A percentile compares a stretch with the other conserved stretches of the same genome.
These are phyloP conservation scores for Diatrype stigma DNA, from an alignment of 2,329 filamentous ascomycete species.

Conservation along the genomic window DNA sequence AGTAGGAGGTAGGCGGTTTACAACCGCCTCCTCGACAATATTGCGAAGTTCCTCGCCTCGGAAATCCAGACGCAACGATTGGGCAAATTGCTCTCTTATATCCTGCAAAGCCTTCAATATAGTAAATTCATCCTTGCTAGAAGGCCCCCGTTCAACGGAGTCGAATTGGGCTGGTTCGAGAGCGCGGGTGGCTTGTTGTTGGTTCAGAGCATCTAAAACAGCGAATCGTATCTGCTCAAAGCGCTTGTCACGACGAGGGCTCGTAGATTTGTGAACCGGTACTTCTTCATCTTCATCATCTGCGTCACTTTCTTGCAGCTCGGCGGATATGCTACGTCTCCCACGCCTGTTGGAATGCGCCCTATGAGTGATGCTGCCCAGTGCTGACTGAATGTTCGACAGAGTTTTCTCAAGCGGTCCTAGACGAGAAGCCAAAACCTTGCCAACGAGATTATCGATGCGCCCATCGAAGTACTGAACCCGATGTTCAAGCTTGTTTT, in stretches of 20 bases:
- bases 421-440: slow-evolving; percentile 70
- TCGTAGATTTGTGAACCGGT: slow-evolving; percentile 63
- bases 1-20: slow-evolving; percentile 50
- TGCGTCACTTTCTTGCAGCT: slow-evolving; percentile 77
- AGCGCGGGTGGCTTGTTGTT: slow-evolving; percentile 44
- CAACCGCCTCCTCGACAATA: slow-evolving; percentile 60
- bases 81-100: slow-evolving; percentile 51
- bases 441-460: slow-evolving; percentile 81
- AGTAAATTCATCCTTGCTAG: slow-evolving; percentile 39
- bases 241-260: slow-evolving; percentile 72
- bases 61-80: slow-evolving; percentile 41
- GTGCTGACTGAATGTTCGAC: slow-evolving; percentile 66
- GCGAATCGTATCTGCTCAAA: slow-evolving; percentile 75
- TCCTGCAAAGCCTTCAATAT: slow-evolving; percentile 65
- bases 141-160: slow-evolving; percentile 18
- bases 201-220: slow-evolving; percentile 68
- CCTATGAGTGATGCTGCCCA: slow-evolving; percentile 54
- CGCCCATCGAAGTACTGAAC: slow-evolving; percentile 87
- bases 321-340: slow-evolving; percentile 65
- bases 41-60: slow-evolving; percentile 52
- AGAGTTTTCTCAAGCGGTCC: slow-evolving; percentile 79
- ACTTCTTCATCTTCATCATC: slow-evolving; percentile 85
- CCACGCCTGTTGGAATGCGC: slow-evolving; percentile 54
- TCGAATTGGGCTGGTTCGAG: slow-evolving; percentile 26
- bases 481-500: slow-evolving; percentile 75